Evolutionary conservation across 805 yeast genomes (phyloP).

Genomic region (Novakomyces olei): DNA sequence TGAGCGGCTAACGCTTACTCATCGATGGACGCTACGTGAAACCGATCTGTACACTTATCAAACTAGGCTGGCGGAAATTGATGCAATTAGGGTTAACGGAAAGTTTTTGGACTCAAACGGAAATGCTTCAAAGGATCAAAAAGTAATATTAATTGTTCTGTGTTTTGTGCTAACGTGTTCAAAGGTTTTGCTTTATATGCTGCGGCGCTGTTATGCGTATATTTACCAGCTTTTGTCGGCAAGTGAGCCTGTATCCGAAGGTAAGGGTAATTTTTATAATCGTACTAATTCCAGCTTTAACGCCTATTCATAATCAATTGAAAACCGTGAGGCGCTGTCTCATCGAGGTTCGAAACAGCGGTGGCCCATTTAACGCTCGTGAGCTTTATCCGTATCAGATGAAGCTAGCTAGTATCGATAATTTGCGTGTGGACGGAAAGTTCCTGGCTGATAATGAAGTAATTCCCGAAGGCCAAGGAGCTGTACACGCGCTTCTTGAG

Average conservation of each 20-base stretch:
- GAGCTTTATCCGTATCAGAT: conserved; percentile 91
- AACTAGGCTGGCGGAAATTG: conserved; percentile 48
- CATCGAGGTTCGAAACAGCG: conserved; percentile 74
- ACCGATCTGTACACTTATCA: conserved; percentile 80
- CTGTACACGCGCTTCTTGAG: conserved; percentile 70
- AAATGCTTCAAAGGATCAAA: conserved; percentile 30
- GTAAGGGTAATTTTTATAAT: conserved; percentile 2
- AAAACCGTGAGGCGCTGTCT: conserved; percentile 79
- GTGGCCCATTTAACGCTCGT: conserved; percentile 68
- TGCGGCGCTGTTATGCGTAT: conserved; percentile 77
- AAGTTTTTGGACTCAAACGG: conserved; percentile 20
- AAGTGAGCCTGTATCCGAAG: conserved; percentile 83
- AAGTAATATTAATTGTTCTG: conserved; percentile 4
- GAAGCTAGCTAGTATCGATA: conserved; percentile 77
- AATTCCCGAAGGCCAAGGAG: conserved; percentile 96
- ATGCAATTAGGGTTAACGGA: conserved; percentile 44
- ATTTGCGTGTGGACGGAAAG: conserved; percentile 72
- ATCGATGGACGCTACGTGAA: conserved; percentile 94
- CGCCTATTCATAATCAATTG: conserved; percentile 81
- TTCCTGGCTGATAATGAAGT: conserved; percentile 57
- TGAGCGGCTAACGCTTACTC: conserved; percentile 67
- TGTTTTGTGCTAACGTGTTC: neutral
- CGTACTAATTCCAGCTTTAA: conserved; percentile 46
- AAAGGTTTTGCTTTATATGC: conserved; percentile 44
- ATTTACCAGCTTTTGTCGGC: conserved; percentile 75